Percentiles rank a stretch among this genome's conserved stretches.
phyloP scores from a whole-genome alignment of 495 filamentous ascomycete genomes.

The Elaphomyces granulatus region DNA sequence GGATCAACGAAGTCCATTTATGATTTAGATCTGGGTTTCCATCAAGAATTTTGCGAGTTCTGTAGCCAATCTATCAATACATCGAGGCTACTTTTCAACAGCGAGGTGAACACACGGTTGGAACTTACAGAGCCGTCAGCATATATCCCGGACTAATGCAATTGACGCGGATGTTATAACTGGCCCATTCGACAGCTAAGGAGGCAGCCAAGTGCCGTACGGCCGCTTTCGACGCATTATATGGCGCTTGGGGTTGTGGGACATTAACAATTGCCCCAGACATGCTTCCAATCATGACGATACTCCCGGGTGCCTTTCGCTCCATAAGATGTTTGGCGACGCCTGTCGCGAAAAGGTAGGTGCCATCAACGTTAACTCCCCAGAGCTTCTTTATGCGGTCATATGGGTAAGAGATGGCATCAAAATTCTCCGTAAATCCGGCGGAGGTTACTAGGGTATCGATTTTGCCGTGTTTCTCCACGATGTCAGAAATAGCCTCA shows the following conservation, averaged over 20 bases:
- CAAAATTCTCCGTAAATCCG: constrained; percentile 91
- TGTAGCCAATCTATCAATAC: constrained; percentile 34
- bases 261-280: constrained; percentile 84
- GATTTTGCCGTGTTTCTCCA: constrained; percentile 59
- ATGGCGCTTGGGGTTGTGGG: constrained; percentile 85
- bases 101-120: background rate
- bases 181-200: constrained; percentile 82
- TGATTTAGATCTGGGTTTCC: constrained; percentile 77
- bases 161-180: constrained; percentile 73
- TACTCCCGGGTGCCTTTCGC: constrained; percentile 60
- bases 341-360: constrained; percentile 72
- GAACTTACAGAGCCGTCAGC: constrained; percentile 87
- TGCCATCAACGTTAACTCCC: constrained; percentile 90
- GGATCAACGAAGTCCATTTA: constrained; percentile 84
- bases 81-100: constrained; percentile 8
- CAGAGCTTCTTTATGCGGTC: constrained; percentile 85
- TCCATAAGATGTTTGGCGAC: constrained; percentile 84
- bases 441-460: constrained; percentile 91
- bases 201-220: constrained; percentile 69
- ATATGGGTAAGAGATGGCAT: constrained; percentile 73
- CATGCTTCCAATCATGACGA: constrained; percentile 96
- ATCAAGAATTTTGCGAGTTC: constrained; percentile 88
- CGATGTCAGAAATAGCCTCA: constrained; percentile 50
- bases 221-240: constrained; percentile 81
- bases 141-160: constrained; percentile 88